phyloP scores from a whole-genome alignment of 495 filamentous ascomycete species.

The Aspergillus baeticus region DNA sequence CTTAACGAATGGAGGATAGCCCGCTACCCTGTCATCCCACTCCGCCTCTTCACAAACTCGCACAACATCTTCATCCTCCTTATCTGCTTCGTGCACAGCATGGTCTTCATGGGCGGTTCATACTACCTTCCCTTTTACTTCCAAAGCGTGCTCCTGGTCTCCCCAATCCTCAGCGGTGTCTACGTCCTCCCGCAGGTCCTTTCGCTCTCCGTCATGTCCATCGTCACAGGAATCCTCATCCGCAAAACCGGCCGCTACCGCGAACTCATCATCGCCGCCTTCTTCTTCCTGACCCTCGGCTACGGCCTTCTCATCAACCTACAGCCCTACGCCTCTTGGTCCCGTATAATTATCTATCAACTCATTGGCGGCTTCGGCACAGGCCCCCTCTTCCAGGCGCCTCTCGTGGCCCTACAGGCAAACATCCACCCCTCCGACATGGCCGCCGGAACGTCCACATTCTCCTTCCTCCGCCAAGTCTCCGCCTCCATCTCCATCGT shows the following conservation, averaged over 20 bases:
- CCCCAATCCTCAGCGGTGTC: constrained; percentile 74
- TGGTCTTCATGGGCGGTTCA: constrained; percentile 69
- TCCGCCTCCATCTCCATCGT: constrained; percentile 54
- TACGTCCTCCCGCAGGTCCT: constrained; percentile 76
- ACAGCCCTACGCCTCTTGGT: constrained; percentile 45
- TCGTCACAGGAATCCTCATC: constrained; percentile 65
- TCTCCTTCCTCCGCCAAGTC: constrained; percentile 52
- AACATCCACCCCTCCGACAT: constrained; percentile 50
- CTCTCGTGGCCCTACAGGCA: constrained; percentile 58
- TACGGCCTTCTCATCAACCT: constrained; percentile 53
- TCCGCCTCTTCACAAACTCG: constrained; percentile 60
- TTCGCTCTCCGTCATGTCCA: constrained; percentile 65
- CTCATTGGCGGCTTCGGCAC: constrained; percentile 54
- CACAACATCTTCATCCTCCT: constrained; percentile 58
- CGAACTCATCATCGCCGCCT: constrained; percentile 48
- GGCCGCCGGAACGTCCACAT: constrained; percentile 52
- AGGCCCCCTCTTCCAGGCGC: constrained; percentile 57
- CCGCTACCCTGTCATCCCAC: constrained; percentile 74
- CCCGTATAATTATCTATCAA: constrained; percentile 53
- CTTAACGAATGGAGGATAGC: constrained; percentile 71
- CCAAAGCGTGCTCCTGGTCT: constrained; percentile 69
- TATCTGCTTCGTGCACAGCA: constrained; percentile 63
- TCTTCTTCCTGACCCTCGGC: constrained; percentile 54
- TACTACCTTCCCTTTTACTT: constrained; percentile 82
- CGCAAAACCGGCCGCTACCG: constrained; percentile 62